These are phyloP conservation scores for Dothideomycetidae sp. DNA, from an alignment of 2,329 filamentous ascomycete species.

Conservation along the genomic window DNA sequence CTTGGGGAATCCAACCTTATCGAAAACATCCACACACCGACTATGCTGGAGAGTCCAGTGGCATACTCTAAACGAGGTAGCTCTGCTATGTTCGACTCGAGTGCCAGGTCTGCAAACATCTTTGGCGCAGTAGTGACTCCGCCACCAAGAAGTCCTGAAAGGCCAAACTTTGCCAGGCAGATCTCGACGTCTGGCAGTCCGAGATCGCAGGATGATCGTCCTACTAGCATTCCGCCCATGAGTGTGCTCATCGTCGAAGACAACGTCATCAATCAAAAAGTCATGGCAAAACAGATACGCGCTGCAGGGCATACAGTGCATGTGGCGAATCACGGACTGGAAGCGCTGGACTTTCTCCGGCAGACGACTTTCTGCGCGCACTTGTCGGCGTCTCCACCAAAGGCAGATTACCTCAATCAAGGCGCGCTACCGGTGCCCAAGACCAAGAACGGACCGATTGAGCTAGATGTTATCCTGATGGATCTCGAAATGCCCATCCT, in stretches of 20 bases:
- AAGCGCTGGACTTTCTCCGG: constrained; percentile 23
- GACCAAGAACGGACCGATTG: background rate
- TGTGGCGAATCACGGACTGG: constrained; percentile 27
- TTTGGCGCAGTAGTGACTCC: background rate
- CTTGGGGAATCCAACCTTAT: constrained; percentile 1
- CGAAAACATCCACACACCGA: constrained; percentile 6
- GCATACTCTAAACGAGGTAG: constrained; percentile 5
- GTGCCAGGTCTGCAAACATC: background rate
- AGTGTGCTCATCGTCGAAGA: constrained; percentile 18
- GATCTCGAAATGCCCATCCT: constrained; percentile 23
- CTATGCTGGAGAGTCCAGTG: constrained; percentile 8
- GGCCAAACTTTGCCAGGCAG: background rate
- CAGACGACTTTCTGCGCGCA: constrained; percentile 13
- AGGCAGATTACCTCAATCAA: constrained; percentile 8
- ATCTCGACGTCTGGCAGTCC: background rate
- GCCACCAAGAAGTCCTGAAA: background rate
- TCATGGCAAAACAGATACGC: constrained; percentile 27
- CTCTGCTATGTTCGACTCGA: constrained; percentile 7
- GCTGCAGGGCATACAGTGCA: constrained; percentile 10
- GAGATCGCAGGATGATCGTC: background rate
- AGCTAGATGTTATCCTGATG: constrained; percentile 18
- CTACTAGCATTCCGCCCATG: constrained; percentile 1
- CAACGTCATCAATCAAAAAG: constrained; percentile 22
- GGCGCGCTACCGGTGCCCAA: background rate
- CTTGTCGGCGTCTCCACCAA: background rate